Base-by-base conservation (phyloP, 192 early-diverging fungal genomes). In the Gamsiella multidivaricata region DNA sequence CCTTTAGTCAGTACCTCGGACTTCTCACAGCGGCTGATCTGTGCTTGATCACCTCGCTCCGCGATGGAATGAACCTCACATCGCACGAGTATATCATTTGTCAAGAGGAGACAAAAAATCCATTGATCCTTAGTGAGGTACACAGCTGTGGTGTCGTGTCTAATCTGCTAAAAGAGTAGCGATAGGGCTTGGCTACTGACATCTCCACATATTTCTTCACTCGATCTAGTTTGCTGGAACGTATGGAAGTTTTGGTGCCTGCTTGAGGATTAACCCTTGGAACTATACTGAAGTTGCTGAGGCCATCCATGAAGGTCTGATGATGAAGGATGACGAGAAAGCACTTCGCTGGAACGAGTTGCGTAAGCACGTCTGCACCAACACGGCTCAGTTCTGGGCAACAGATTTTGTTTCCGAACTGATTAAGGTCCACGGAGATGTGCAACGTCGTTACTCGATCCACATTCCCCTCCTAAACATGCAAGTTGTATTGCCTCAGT, bases 61-160 rank as follows among this genome's bases (percentile, higher is more conserved):
- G 97, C 23, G 97, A 99, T 66, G 97, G 96, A 31, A 98, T 99
- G 97, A 98, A 98, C 81, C 88, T 95, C 32, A 97, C 95, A 3
- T 93, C 91, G 5, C 96, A 98, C 62, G 95, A 97, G 79, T 97
- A 91, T 80, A 91, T 97, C 46, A 88, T 96, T 17, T 97, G 94
- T 73, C 96, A 98, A 70, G 87, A 92, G 54, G 91, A 91, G 50
- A 92, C 89, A 43, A 84, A 89, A 54, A 90, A 90, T 22, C 92
- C 95, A 9, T 81, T 98, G 63, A 91, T 99, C 53, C 85, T 99
- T 11, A 95, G 94, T 70, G 97, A 99, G 74, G 86, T 88, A 79
- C 51, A 45, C 36, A 17, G 11, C n/a, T n/a, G n/a, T n/a, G 10
- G 6, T 18, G 45, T n/a, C 6, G 15, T 46, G 9, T 46, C 6